phyloP scores from a whole-genome alignment of 352 stramenopile species.

The Halophytophthora batemanensis region DNA sequence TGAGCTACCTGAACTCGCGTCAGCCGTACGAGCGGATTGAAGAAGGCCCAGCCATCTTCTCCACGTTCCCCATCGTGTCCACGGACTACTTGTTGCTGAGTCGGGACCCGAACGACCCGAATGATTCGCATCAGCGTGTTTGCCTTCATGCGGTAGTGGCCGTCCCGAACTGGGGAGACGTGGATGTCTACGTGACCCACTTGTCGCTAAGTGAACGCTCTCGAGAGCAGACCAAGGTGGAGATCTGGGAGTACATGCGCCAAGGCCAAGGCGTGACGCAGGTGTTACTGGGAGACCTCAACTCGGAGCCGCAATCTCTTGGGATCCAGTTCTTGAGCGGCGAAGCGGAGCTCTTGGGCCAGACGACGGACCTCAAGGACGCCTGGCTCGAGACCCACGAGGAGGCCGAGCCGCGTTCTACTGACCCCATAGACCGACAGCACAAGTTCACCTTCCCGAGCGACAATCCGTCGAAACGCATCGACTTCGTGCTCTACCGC shows the following conservation, averaged over 20 bases:
- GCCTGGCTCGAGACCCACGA: constrained; percentile 64
- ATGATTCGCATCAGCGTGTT: constrained; percentile 81
- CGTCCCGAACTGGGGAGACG: constrained; percentile 54
- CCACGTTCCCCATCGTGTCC: constrained; percentile 73
- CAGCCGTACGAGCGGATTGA: constrained; percentile 74
- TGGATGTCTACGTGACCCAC: constrained; percentile 88
- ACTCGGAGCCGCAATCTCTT: constrained; percentile 80
- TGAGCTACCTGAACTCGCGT: constrained; percentile 74
- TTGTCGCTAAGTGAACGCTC: constrained; percentile 75
- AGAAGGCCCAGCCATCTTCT: constrained; percentile 81
- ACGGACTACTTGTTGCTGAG: constrained; percentile 80
- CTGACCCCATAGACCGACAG: constrained; percentile 33
- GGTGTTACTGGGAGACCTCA: constrained; percentile 82
- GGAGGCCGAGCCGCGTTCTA: constrained; percentile 60
- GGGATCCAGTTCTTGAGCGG: constrained; percentile 80
- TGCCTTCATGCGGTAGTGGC: constrained; percentile 78
- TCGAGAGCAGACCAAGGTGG: constrained; percentile 71
- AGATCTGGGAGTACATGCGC: constrained; percentile 83
- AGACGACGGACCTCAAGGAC: constrained; percentile 71
- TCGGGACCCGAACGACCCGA: constrained; percentile 75
- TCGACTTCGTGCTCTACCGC: constrained; percentile 81
- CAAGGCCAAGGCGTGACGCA: constrained; percentile 58
- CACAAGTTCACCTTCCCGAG: constrained; percentile 84
- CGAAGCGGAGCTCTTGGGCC: constrained; percentile 40
- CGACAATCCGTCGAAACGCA: constrained; percentile 83